These are phyloP conservation scores for Davidsoniella eucalypti DNA, from an alignment of 2,329 filamentous ascomycete species.

Conservation along the genomic window DNA sequence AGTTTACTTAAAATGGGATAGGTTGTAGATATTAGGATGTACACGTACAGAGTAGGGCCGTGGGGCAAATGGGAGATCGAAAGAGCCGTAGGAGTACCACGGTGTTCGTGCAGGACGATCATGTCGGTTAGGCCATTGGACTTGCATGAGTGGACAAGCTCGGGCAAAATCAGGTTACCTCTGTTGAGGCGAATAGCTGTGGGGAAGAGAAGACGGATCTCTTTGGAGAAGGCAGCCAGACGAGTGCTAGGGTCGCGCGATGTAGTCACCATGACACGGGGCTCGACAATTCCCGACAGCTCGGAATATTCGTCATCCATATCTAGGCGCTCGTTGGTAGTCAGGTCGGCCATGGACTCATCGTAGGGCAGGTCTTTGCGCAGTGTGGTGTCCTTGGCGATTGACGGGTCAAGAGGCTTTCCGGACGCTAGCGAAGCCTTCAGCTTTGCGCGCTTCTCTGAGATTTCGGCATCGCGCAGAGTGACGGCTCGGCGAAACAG, in stretches of 20 bases:
- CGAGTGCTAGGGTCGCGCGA: constrained; percentile 74
- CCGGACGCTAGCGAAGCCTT: constrained; percentile 77
- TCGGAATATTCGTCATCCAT: constrained; percentile 83
- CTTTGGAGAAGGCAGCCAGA: constrained; percentile 81
- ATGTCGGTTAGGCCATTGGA: constrained; percentile 70
- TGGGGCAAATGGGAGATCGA: constrained; percentile 79
- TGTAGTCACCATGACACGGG: constrained; percentile 72
- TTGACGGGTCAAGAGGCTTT: constrained; percentile 63
- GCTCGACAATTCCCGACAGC: constrained; percentile 81
- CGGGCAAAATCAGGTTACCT: constrained; percentile 75
- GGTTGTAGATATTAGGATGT: background rate
- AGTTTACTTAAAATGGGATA: background rate
- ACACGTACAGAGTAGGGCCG: constrained; percentile 44
- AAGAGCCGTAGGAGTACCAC: constrained; percentile 79
- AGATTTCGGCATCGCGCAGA: constrained; percentile 79
- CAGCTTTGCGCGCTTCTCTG: constrained; percentile 76
- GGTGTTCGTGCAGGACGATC: constrained; percentile 77
- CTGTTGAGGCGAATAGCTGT: constrained; percentile 80
- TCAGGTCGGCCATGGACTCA: constrained; percentile 57
- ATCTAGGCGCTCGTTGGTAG: constrained; percentile 50
- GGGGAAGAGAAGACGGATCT: constrained; percentile 67
- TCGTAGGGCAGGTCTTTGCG: constrained; percentile 88
- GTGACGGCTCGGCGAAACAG: constrained; percentile 80
- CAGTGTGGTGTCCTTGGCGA: constrained; percentile 73
- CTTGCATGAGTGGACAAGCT: constrained; percentile 68